Conservation (phyloP, 768 basidiomycete species). For the Cystoderma amianthinum region DNA sequence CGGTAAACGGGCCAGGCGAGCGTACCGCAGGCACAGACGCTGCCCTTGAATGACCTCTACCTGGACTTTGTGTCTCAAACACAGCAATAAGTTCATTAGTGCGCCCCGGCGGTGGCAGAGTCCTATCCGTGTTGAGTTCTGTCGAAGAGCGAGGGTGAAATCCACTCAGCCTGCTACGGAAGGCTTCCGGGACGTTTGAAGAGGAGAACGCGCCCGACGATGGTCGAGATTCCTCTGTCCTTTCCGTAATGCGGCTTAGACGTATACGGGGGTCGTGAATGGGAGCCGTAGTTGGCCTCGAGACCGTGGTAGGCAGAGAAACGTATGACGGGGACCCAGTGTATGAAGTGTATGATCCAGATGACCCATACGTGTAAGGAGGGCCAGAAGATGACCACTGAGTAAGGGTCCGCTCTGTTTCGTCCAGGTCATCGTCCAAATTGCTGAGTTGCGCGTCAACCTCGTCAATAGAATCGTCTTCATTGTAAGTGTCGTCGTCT, state of each 20-base stretch:
- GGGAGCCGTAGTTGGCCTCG: conserved; percentile 26
- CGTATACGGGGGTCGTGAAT: conserved; percentile 30
- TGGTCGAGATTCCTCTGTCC: conserved; percentile 69
- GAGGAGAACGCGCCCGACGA: conserved; percentile 32
- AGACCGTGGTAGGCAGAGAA: conserved; percentile 31
- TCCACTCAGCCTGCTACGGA: too few relatives aligned
- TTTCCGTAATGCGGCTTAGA: conserved; percentile 75
- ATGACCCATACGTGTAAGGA: conserved; percentile 30
- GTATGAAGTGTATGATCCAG: conserved; percentile 36
- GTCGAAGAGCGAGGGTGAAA: conserved; percentile 54
- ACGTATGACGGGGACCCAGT: conserved; percentile 41
- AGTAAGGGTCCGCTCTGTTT: conserved; percentile 57
- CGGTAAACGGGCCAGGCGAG: conserved; percentile 28
- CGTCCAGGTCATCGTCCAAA: conserved; percentile 61
- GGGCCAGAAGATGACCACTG: conserved; percentile 51
- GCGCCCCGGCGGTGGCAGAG: conserved; percentile 45
- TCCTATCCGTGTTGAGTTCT: conserved; percentile 42
- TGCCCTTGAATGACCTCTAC: conserved; percentile 43
- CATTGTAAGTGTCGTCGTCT: conserved; percentile 35
- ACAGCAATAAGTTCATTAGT: conserved; percentile 69
- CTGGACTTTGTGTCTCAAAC: conserved; percentile 46
- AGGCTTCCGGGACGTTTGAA: conserved; percentile 21
- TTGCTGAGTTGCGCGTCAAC: conserved; percentile 64
- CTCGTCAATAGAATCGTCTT: conserved; percentile 60
- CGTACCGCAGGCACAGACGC: conserved; percentile 43